Base-by-base conservation (phyloP, 2,329 filamentous ascomycete species). In the Phaeosphaeriaceae sp. region DNA sequence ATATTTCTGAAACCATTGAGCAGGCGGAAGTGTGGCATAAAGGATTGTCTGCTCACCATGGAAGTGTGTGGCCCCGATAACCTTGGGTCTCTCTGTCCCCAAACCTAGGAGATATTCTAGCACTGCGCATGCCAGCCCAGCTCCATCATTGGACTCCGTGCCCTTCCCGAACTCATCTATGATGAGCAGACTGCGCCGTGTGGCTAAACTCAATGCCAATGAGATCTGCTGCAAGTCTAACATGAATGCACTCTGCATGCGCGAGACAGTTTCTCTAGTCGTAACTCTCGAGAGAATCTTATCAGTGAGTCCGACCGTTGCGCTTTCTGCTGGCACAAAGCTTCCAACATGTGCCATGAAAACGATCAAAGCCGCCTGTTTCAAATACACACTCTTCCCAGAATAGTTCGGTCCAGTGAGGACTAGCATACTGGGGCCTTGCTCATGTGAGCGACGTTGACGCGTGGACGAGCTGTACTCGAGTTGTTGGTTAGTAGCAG, bases 341-440 rank as follows among this genome's bases (percentile, higher is more conserved):
- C 93, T 83, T 52, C 95, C 95, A 54, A 97, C 87, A 72, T 99
- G 95, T 0, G 95, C 92, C 77, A 99, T 85, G 73, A 95, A 97
- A 15, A 97, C 89, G 58, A 97, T 95, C 51, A 97, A 81, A 4
- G 94, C 95, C 30, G 92, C 87, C 75, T 99, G 94, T 77, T 97
- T 99, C 73, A 98, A 84, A 77, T 97, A 98, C 0, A 98, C 88
- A 67, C 93, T 98, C 77, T 99, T 99, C 0, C 95, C 95, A 0
- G 95, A 98, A 75, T 95, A 96, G 68, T 99, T 99, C 4, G 95
- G 94, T 0, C 95, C 95, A 0, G 95, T 98, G 69, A 99, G 78
- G 6, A 97, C 81, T 13, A 97, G 75, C 79, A 93, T 90, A 64
- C 86, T 92, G 13, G 91, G 88, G 2, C 73, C 73, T 4, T 76